phyloP scores from a whole-genome alignment of 352 stramenopile species.

The Phytopythium litorale region DNA sequence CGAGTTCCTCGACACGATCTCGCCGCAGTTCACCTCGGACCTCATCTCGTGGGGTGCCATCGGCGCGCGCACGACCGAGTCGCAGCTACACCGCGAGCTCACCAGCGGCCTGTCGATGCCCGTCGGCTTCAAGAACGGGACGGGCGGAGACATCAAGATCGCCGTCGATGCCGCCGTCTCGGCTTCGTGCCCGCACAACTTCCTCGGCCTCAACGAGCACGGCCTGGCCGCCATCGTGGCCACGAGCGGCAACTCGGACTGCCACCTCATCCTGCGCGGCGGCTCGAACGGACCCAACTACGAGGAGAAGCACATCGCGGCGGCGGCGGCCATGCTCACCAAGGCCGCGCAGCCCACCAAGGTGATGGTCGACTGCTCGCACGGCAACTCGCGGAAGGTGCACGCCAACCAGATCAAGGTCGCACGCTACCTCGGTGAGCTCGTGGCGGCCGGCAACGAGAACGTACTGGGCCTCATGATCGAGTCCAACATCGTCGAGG shows the following conservation, averaged over 20 bases:
- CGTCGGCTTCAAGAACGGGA: constrained; percentile 86
- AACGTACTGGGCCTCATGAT: constrained; percentile 87
- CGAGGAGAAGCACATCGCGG: constrained; percentile 64
- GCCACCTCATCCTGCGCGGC: constrained; percentile 82
- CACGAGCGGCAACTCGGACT: constrained; percentile 83
- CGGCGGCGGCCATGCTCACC: constrained; percentile 48
- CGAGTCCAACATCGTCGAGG: constrained; percentile 85
- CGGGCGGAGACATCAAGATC: constrained; percentile 74
- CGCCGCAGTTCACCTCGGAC: constrained; percentile 72
- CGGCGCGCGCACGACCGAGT: constrained; percentile 80
- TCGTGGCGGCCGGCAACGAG: constrained; percentile 58
- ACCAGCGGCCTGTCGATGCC: constrained; percentile 80
- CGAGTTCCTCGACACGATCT: constrained; percentile 85
- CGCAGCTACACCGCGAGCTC: constrained; percentile 77
- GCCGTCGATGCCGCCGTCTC: constrained; percentile 70
- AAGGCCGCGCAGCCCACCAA: constrained; percentile 68
- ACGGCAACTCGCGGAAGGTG: constrained; percentile 84
- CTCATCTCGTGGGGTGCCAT: constrained; percentile 83
- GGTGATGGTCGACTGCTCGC: constrained; percentile 88
- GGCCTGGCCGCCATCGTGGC: constrained; percentile 78
- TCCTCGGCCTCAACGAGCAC: constrained; percentile 78
- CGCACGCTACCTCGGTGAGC: constrained; percentile 51
- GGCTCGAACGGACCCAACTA: constrained; percentile 81
- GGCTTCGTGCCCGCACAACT: constrained; percentile 75
- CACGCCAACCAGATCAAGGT: constrained; percentile 85